These are phyloP conservation scores for Barnettozyma sp. DNA, from an alignment of 805 yeast genomes.

Conservation along the genomic window DNA sequence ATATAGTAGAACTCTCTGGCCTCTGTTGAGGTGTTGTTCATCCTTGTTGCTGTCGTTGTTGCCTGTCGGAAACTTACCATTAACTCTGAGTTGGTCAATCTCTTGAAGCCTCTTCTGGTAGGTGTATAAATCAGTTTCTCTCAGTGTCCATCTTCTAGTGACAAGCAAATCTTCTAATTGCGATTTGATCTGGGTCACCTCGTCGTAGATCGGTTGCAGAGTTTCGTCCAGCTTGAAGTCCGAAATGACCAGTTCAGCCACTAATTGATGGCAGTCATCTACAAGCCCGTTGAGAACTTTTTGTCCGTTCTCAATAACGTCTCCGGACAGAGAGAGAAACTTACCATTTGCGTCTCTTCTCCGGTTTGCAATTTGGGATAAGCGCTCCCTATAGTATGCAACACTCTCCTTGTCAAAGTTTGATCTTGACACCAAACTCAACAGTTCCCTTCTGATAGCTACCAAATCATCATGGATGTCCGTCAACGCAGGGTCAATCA, in stretches of 20 bases:
- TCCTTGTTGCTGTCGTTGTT: constrained; percentile 3
- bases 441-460: constrained; percentile 52
- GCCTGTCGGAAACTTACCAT: constrained; percentile 45
- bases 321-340: constrained; percentile 35
- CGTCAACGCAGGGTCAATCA: constrained; percentile 43
- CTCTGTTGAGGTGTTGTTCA: constrained; percentile 32
- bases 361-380: constrained; percentile 37
- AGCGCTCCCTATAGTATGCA: constrained; percentile 30
- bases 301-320: constrained; percentile 33
- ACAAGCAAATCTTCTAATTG: constrained; percentile 77
- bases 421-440: constrained; percentile 43
- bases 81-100: constrained; percentile 66
- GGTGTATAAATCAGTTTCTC: constrained; percentile 88
- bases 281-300: constrained; percentile 61
- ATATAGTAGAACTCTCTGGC: constrained; percentile 61
- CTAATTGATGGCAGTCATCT: constrained; percentile 75
- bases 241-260: constrained; percentile 56
- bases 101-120: constrained; percentile 69
- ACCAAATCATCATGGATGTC: constrained; percentile 50
- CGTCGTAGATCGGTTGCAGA: constrained; percentile 54
- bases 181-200: constrained; percentile 57
- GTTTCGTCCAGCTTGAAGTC: constrained; percentile 39
- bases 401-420: constrained; percentile 26
- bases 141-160: constrained; percentile 94
- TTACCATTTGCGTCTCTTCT: constrained; percentile 55